Conservation (phyloP, 805 yeast genomes). For the Metschnikowia proteae region DNA sequence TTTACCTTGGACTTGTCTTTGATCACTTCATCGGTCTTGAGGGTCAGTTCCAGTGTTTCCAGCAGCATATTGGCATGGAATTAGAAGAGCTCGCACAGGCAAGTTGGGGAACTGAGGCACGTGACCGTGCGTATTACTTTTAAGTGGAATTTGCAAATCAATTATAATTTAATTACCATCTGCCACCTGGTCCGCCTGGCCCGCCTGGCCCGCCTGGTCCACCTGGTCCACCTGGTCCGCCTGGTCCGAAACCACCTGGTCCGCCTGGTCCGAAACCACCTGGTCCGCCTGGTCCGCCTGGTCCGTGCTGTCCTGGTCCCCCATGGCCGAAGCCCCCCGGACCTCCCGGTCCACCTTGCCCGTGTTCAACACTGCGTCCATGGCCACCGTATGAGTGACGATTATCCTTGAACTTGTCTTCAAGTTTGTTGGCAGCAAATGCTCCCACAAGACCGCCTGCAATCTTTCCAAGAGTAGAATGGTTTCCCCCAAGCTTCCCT, state of each 20-base stretch:
- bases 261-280: slow-evolving; percentile 13
- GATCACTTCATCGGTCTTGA: slow-evolving; percentile 23
- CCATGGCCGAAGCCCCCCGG: slow-evolving; percentile 11
- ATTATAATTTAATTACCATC: slow-evolving; percentile 6
- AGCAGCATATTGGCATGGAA: not conserved
- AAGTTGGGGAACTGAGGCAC: not conserved
- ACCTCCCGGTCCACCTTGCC: slow-evolving; percentile 9
- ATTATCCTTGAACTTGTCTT: slow-evolving; percentile 33
- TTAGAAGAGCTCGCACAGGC: not conserved
- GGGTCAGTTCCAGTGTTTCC: not conserved
- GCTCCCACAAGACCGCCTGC: slow-evolving; percentile 58
- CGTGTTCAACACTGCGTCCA: slow-evolving; percentile 6
- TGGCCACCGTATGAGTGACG: slow-evolving; percentile 10
- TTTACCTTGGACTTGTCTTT: slow-evolving; percentile 44
- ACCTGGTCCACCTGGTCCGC: slow-evolving; percentile 14
- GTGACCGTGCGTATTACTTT: not conserved
- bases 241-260: slow-evolving; percentile 9
- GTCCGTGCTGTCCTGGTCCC: slow-evolving; percentile 13
- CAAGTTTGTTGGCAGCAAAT: slow-evolving; percentile 48
- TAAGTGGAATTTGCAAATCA: not conserved
- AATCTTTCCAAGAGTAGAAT: slow-evolving; percentile 42
- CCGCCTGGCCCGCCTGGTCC: slow-evolving; percentile 15
- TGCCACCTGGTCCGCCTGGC: slow-evolving; percentile 8
- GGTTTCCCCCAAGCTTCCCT: slow-evolving; percentile 26
- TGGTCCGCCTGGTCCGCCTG: slow-evolving; percentile 15